Conservation (phyloP, 176 grass and related monocot genomes). For the Canna indica region DNA sequence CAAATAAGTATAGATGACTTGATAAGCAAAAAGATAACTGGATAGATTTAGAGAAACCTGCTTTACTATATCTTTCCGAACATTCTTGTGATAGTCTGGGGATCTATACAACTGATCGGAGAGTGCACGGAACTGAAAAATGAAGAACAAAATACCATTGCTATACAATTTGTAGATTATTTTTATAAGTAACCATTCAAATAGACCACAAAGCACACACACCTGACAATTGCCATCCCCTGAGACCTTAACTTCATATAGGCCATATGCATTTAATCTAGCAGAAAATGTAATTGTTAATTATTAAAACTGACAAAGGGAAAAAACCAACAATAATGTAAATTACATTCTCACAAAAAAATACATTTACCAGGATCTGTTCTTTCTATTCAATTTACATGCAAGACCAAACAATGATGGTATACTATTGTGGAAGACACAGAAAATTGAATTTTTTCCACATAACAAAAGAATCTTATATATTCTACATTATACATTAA, state of each 20-base stretch:
- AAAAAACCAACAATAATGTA: neutral
- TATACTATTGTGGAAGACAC: too few relatives aligned
- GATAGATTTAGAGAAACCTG: constrained; percentile 40
- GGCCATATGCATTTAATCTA: constrained; percentile 81
- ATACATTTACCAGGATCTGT: neutral
- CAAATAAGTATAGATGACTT: neutral
- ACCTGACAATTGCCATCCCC: constrained; percentile 99
- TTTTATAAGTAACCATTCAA: constrained; percentile 8
- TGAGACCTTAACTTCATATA: constrained; percentile 79
- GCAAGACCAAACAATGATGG: neutral
- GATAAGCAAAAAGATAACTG: neutral
- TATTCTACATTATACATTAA: neutral
- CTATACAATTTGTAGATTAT: constrained; percentile 15
- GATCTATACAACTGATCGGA: constrained; percentile 89
- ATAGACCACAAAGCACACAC: neutral
- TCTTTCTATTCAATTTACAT: neutral
- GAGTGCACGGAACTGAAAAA: constrained; percentile 82
- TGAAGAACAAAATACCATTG: constrained; percentile 9
- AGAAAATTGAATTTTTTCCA: neutral
- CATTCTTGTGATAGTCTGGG: constrained; percentile 82
- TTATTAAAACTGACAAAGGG: neutral
- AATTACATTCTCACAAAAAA: neutral
- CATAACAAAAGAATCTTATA: neutral
- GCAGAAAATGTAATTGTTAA: constrained; percentile 24
- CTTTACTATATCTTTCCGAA: constrained; percentile 93